Base-by-base conservation (phyloP, 768 basidiomycete species). In the Suillus subaureus region DNA sequence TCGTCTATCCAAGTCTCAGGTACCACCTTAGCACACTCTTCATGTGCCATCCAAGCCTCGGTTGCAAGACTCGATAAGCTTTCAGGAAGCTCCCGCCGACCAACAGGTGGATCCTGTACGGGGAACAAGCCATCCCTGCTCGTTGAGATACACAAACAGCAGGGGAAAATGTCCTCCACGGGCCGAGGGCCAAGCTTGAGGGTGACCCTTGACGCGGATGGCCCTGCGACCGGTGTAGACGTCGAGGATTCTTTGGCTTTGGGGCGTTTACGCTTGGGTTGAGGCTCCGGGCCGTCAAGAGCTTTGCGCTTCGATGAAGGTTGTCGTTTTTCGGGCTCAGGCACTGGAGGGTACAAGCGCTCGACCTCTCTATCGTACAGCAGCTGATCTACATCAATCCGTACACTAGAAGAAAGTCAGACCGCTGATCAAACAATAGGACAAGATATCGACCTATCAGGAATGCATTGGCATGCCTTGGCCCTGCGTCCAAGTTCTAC, bases 1-100 rank as follows among this genome's bases (percentile, higher is more conserved):
- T 87, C 87, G 72, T 95, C 94, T 28, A 97, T 86, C 90, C 94
- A 97, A 0, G 96, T 94, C 75, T 98, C 95, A 0, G 96, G 97
- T 9, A 97, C 83, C 18, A 93, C 85, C 47, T 81, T 85, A 6
- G 91, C 94, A 72, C 94, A 97, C 9, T 82, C 77, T 69, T 89
- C 89, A 75, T 97, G 95, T 1, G 93, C 94, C 83, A 84, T 83
- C 90, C 91, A 93, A 7, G 78, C 72, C 54, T 79, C 80, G 52
- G 73, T 45, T 49, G 67, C 15, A 57, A 73, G 40, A 61, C 70
- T 69, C 56, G 70, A 66, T 64, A 76, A 35, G 26, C 74, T 67
- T 45, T 85, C 85, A 6, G 80, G 75, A 15, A 83, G 80, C 58
- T 89, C 88, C 67, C 80, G 86, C 69, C 84, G 79, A 39, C 81